Evolutionary conservation across 768 basidiomycete species (phyloP).

Genomic region (Russula olivacea): DNA sequence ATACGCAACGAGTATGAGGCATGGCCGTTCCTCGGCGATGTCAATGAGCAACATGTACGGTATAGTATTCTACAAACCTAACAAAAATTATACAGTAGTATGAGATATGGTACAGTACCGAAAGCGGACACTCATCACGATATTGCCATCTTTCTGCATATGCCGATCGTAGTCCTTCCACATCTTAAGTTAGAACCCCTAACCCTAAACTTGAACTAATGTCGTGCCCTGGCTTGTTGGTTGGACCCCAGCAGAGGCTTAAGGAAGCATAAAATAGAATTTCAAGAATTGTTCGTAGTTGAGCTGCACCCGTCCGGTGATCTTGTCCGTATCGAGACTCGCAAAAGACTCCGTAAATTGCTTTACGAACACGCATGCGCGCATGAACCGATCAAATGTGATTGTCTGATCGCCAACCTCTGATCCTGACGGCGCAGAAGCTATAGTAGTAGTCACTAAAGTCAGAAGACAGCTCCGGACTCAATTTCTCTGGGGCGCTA

Average conservation of each 20-base stretch:
- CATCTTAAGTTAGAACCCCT: background rate
- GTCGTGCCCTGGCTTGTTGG: background rate
- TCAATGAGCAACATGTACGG: background rate
- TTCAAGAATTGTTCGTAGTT: constrained; percentile 69
- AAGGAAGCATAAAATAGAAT: constrained; percentile 57
- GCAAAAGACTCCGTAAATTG: constrained; percentile 70
- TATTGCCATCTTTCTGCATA: no score
- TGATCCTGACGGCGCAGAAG: constrained; percentile 28
- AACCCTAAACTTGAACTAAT: background rate
- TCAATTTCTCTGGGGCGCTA: background rate
- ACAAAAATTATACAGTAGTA: background rate
- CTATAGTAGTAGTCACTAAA: constrained; percentile 18
- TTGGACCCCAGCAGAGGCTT: background rate
- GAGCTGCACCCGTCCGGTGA: constrained; percentile 61
- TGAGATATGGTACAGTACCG: no score
- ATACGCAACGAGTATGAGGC: background rate
- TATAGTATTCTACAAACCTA: background rate
- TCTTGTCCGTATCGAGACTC: constrained; percentile 52
- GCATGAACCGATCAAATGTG: constrained; percentile 80
- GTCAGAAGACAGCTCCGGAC: background rate
- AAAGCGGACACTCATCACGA: no score
- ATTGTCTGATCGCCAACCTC: constrained; percentile 47
- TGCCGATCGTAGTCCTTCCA: no score
- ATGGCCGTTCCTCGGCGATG: background rate
- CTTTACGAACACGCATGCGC: constrained; percentile 78